A percentile compares a stretch with the other conserved stretches of the same genome.
phyloP scores from a whole-genome alignment of 768 basidiomycete genomes.

The Suillus bovinus region DNA sequence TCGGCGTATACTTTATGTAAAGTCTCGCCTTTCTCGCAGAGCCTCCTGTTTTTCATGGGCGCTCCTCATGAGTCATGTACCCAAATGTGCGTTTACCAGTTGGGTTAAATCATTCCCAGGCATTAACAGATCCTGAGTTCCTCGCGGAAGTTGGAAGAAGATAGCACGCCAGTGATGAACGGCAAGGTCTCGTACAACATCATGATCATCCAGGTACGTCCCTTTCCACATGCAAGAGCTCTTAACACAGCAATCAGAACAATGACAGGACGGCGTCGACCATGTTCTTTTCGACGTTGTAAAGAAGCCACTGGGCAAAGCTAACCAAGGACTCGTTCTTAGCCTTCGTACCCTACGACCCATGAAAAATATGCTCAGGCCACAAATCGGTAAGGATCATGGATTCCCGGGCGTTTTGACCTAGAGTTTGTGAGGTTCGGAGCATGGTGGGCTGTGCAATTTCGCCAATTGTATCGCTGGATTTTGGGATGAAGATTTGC shows the following conservation, averaged over 20 bases:
- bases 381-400: background rate
- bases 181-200: slow-evolving; percentile 58
- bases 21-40: slow-evolving; percentile 48
- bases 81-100: slow-evolving; percentile 35
- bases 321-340: background rate
- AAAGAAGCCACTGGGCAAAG: slow-evolving; percentile 30
- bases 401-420: background rate
- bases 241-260: slow-evolving; percentile 37
- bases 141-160: slow-evolving; percentile 60
- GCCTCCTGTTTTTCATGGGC: slow-evolving; percentile 43
- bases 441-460: too few relatives aligned
- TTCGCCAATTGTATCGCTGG: too few relatives aligned
- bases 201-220: slow-evolving; percentile 49
- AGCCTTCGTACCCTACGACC: background rate
- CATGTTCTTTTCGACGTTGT: slow-evolving; percentile 52
- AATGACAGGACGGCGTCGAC: slow-evolving; percentile 53
- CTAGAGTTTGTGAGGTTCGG: background rate
- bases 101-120: slow-evolving; percentile 53
- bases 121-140: slow-evolving; percentile 50
- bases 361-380: background rate
- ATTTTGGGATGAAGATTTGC: background rate
- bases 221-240: background rate
- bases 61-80: too few relatives aligned
- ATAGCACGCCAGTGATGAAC: slow-evolving; percentile 47
- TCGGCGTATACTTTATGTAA: too few relatives aligned